These are phyloP conservation scores for Cetraspora pellucida DNA, from an alignment of 192 early-diverging fungal species.

Conservation along the genomic window DNA sequence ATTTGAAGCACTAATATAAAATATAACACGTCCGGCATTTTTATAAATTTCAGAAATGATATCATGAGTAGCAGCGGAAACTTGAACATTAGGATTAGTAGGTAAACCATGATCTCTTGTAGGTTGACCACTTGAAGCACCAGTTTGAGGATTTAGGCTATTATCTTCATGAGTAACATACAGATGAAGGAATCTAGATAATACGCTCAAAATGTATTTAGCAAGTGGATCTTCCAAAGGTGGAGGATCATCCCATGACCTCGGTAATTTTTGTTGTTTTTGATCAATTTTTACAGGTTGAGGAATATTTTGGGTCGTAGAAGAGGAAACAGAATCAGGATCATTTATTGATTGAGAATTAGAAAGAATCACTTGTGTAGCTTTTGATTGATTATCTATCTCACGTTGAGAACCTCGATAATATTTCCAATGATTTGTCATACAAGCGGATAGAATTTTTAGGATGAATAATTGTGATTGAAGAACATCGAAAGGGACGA, in stretches of 20 bases:
- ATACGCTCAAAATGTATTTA: slow-evolving; percentile 62
- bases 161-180: slow-evolving; percentile 51
- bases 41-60: slow-evolving; percentile 77
- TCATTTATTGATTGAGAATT: neutral
- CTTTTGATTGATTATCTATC: slow-evolving; percentile 1
- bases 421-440: slow-evolving; percentile 85
- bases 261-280: slow-evolving; percentile 19
- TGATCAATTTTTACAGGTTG: neutral
- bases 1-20: slow-evolving; percentile 87
- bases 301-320: neutral
- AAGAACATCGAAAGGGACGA: slow-evolving; percentile 65
- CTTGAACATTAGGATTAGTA: slow-evolving; percentile 12
- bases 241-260: slow-evolving; percentile 62
- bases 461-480: slow-evolving; percentile 88
- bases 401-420: slow-evolving; percentile 55
- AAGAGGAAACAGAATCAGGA: no score
- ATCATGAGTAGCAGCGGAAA: slow-evolving; percentile 46
- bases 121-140: slow-evolving; percentile 34
- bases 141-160: slow-evolving; percentile 12
- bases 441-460: slow-evolving; percentile 79
- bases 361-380: neutral
- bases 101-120: slow-evolving; percentile 40
- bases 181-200: slow-evolving; percentile 69
- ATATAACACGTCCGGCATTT: slow-evolving; percentile 80
- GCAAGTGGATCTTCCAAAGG: slow-evolving; percentile 74